Evolutionary conservation across 2,329 filamentous ascomycete genomes (phyloP).

Genomic region (Aspergillus sp.): DNA sequence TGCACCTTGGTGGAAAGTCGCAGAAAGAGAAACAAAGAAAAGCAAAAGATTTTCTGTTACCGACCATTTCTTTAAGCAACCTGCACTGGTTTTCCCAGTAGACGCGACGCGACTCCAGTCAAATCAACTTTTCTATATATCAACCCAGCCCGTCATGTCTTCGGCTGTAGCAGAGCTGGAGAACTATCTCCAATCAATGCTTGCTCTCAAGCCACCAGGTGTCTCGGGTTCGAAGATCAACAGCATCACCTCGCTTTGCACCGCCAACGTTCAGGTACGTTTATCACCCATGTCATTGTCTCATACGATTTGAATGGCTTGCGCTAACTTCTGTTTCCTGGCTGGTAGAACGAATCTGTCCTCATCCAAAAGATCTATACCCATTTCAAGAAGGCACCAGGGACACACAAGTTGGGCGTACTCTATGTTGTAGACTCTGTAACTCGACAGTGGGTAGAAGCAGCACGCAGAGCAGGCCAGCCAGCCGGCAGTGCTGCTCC

Average conservation of each 20-base stretch:
- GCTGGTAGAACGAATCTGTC: constrained; percentile 74
- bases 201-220: constrained; percentile 82
- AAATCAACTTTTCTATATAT: constrained; percentile 6
- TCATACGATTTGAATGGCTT: neutral
- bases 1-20: neutral
- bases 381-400: constrained; percentile 90
- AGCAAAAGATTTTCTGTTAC: constrained; percentile 7
- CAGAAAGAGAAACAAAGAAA: constrained; percentile 6
- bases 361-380: constrained; percentile 95
- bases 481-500: constrained; percentile 70
- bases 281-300: neutral
- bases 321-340: constrained; percentile 22
- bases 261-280: constrained; percentile 78
- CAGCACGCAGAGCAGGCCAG: constrained; percentile 80
- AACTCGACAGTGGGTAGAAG: constrained; percentile 96
- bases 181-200: constrained; percentile 82
- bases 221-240: constrained; percentile 89
- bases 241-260: constrained; percentile 78
- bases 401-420: constrained; percentile 95
- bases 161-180: constrained; percentile 88
- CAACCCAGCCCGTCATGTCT: constrained; percentile 51
- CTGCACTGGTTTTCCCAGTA: constrained; percentile 20
- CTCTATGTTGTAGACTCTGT: constrained; percentile 99
- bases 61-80: constrained; percentile 3
- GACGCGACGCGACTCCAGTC: constrained; percentile 11